phyloP scores from a whole-genome alignment of 192 early-diverging fungal genomes.

The Haplosporangium gracile region DNA sequence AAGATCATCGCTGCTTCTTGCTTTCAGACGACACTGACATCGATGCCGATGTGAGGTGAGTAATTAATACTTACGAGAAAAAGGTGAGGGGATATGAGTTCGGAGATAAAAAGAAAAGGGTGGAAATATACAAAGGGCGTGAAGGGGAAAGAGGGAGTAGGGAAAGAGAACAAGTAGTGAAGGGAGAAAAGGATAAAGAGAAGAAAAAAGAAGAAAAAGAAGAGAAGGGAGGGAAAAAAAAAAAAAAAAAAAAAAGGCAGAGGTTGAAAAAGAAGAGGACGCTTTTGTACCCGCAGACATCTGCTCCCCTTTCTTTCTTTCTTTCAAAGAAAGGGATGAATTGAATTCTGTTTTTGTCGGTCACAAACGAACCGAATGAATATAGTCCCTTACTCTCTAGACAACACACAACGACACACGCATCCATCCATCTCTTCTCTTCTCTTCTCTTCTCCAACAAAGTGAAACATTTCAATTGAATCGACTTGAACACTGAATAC shows the following conservation, averaged over 20 bases:
- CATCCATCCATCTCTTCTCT: too few relatives aligned
- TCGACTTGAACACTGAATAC: not conserved
- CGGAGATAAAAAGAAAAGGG: not conserved
- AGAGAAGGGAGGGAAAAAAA: not conserved
- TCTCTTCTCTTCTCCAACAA: not conserved
- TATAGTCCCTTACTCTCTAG: not conserved
- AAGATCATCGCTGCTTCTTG: not conserved
- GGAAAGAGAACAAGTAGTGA: not conserved
- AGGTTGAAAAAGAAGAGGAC: not conserved
- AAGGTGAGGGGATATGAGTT: not conserved
- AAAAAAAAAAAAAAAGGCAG: not conserved
- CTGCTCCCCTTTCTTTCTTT: not conserved
- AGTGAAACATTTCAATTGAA: not conserved
- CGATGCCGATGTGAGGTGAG: not conserved
- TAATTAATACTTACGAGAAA: not conserved
- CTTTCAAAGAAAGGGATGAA: not conserved
- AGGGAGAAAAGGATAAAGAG: constrained; percentile 1
- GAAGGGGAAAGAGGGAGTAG: not conserved
- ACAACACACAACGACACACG: not conserved
- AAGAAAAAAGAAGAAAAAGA: not conserved
- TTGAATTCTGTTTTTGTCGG: not conserved
- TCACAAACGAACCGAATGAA: constrained; percentile 4
- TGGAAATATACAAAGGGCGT: not conserved
- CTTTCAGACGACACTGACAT: not conserved
- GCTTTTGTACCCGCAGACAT: constrained; percentile 5